Base-by-base conservation (phyloP, 2,329 filamentous ascomycete genomes). In the Sporothrix mexicana region DNA sequence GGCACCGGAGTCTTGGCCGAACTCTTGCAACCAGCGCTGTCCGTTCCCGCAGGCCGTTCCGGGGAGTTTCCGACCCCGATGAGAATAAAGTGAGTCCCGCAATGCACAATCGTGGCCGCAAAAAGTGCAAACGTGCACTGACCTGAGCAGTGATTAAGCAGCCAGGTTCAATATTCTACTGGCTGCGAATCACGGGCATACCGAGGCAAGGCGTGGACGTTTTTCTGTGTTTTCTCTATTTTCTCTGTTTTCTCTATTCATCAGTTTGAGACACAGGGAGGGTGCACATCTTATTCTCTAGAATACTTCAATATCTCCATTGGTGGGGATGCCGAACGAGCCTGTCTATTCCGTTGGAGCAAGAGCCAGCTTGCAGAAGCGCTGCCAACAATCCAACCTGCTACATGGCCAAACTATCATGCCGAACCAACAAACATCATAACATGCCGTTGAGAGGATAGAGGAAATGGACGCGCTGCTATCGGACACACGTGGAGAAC, bases 381-480 rank as follows among this genome's bases (percentile, higher is more conserved):
- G 61, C 61, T 20, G 61, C 30, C 30, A 36, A 36, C 30, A 36
- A 36, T 6, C 30, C 30, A 36, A 36, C 30, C 30, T 25, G 41
- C 41, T 25, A 7, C 61, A 47, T 47, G 61, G 61, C n/a, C 12
- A 25, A 66, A 66, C 61, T 66, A 66, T 66, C 61, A 47, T 43
- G 61, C 61, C 61, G 61, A 66, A 66, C 61, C 41, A 66, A 47
- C 61, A 66, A 23, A 47, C 41, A n/a, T n/a, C n/a, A n/a, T n/a
- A n/a, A n/a, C n/a, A 66, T 20, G 9, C 25, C 55, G 25, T 36
- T 59, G n/a, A 25, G n/a, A 66, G 36, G 36, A 23, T 36, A 43
- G 8, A 4, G 12, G 7, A 5, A 25, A 25, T 25, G 30, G 30
- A 45, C 15, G 10, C 6, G 12, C 8, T 2, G 17, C 5, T 8